Base-by-base conservation (phyloP, 495 filamentous ascomycete genomes). In the Chaetomium tenue region DNA sequence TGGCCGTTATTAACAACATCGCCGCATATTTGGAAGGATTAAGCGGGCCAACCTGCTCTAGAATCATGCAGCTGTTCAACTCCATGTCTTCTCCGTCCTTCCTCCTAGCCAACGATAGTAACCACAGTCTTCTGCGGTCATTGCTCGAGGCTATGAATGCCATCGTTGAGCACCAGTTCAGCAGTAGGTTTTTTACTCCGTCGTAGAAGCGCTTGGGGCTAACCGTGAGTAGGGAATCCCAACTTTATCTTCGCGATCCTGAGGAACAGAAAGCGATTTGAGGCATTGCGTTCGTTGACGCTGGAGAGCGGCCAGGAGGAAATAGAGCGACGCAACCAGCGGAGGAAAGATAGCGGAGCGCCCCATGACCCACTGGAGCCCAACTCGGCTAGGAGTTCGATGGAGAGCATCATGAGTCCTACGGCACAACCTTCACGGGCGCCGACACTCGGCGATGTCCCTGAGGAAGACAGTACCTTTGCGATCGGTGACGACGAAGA, bases 81-180 rank as follows among this genome's bases (percentile, higher is more conserved):
- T 94, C 90, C 2, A 96, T 98, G 91, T 96, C 94, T 8, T 89
- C 94, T 0, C 95, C 95, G 1, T 89, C 87, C 28, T 99, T 98
- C 75, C 78, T 99, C n/a, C 78, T 99, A 23, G 91, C 92, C 6
- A 99, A 98, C 70, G 95, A 99, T 64, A 91, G 84, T 16, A 99
- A 99, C 63, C 91, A 99, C 63, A 76, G 78, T 39, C 84, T 97
- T 30, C 80, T 99, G 28, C 83, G 85, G 22, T 92, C 93, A 0
- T 76, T 99, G 39, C 81, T 99, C 15, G 92, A 96, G 72, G 90
- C 91, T 3, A 88, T 99, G 72, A 98, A 96, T 71, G 85, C 92
- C 3, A 89, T 97, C 33, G 81, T 98, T 42, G 94, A 99, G 78
- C 90, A 97, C 74, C 89, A 97, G 72, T 96, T 92, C 68, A 82